Evolutionary conservation across 192 early-diverging fungal genomes (phyloP).

Genomic region (Lobosporangium transversale): DNA sequence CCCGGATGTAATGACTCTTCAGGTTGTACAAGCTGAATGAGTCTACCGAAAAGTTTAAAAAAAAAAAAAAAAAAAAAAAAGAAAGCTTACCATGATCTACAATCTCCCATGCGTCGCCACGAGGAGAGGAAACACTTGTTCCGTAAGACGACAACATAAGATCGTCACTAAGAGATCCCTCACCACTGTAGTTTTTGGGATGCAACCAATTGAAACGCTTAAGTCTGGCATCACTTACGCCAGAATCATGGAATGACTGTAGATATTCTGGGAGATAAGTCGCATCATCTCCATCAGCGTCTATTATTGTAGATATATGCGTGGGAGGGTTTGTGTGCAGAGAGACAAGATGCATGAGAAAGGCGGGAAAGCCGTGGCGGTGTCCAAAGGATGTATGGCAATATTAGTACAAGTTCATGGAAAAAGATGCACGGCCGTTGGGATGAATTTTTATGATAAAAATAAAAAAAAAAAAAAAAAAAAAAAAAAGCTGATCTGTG

Average conservation of each 20-base stretch:
- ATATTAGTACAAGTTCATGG: slow-evolving; percentile 3
- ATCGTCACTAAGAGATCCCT: slow-evolving; percentile 33
- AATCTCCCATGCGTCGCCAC: slow-evolving; percentile 50
- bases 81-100: slow-evolving; percentile 15
- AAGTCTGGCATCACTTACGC: slow-evolving; percentile 31
- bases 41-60: too few species aligned
- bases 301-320: neutral
- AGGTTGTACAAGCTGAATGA: neutral
- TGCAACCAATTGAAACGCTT: slow-evolving; percentile 39
- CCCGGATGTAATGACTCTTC: too few species aligned
- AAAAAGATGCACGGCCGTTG: slow-evolving; percentile 5
- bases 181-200: slow-evolving; percentile 32
- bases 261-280: slow-evolving; percentile 21
- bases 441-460: slow-evolving; percentile 5
- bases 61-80: neutral
- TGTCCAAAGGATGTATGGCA: neutral
- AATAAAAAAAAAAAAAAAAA: too few species aligned
- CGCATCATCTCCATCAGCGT: neutral
- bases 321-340: too few species aligned
- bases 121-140: slow-evolving; percentile 39
- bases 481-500: too few species aligned
- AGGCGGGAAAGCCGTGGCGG: too few species aligned
- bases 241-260: slow-evolving; percentile 24
- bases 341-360: too few species aligned
- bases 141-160: slow-evolving; percentile 35